Percentiles rank a stretch among this genome's conserved stretches.
Evolutionary conservation across 2,329 filamentous ascomycete genomes (phyloP).

Genomic region (Arthrobotrys megalospora): DNA sequence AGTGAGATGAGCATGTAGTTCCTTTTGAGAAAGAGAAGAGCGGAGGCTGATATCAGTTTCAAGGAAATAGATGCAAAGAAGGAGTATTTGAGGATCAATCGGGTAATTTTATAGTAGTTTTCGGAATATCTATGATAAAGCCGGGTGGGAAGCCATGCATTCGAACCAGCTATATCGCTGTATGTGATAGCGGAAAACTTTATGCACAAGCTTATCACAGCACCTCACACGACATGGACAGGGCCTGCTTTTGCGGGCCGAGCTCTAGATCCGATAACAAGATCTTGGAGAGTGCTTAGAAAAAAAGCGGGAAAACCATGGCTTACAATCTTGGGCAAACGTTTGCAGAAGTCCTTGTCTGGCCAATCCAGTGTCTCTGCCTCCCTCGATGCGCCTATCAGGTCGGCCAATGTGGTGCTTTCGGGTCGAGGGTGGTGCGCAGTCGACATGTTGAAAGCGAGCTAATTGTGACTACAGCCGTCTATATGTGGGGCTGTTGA

Average conservation of each 20-base stretch:
- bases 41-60: constrained; percentile 58
- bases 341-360: constrained; percentile 62
- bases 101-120: constrained; percentile 12
- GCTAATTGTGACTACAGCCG: constrained; percentile 1
- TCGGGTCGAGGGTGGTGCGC: constrained; percentile 37
- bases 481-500: background rate
- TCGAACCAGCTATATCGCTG: constrained; percentile 17
- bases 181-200: constrained; percentile 32
- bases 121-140: background rate
- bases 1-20: constrained; percentile 86
- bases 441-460: constrained; percentile 39
- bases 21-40: constrained; percentile 60
- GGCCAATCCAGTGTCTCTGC: constrained; percentile 43
- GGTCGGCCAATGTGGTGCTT: constrained; percentile 42
- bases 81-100: background rate
- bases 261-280: constrained; percentile 1
- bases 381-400: constrained; percentile 27
- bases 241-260: constrained; percentile 25
- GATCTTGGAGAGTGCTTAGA: background rate
- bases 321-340: constrained; percentile 63
- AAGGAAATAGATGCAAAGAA: constrained; percentile 32
- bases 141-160: constrained; percentile 18
- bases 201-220: constrained; percentile 50
- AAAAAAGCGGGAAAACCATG: constrained; percentile 9
- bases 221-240: constrained; percentile 44